Conservation (phyloP, 345 rosid species). For the Syzygium aromaticum region DNA sequence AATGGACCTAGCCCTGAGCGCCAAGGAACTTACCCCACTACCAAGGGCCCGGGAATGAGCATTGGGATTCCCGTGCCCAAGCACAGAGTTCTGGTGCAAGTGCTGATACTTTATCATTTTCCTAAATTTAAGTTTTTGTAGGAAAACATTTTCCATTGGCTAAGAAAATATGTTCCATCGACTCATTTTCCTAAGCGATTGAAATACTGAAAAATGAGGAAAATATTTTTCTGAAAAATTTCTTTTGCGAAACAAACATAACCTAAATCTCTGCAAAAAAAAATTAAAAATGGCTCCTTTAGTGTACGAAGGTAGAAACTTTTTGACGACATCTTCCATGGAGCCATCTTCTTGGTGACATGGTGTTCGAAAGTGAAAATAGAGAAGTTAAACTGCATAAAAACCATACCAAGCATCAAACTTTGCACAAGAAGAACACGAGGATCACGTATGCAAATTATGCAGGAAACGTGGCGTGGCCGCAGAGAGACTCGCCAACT, state of each 20-base stretch:
- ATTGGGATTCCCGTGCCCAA: too few species aligned
- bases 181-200: too few species aligned
- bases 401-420: neutral
- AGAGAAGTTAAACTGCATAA: neutral
- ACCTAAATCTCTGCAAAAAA: too few species aligned
- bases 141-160: too few species aligned
- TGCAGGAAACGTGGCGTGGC: constrained; percentile 32
- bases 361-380: neutral
- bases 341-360: neutral
- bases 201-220: neutral
- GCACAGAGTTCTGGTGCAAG: too few species aligned
- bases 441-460: neutral
- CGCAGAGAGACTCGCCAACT: constrained; percentile 21
- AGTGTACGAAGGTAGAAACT: neutral
- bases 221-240: neutral
- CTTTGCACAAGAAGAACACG: neutral
- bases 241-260: too few species aligned
- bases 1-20: too few species aligned
- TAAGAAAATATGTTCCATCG: too few species aligned
- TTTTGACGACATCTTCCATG: neutral
- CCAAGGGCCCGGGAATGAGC: too few species aligned
- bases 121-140: too few species aligned
- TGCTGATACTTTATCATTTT: too few species aligned
- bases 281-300: neutral
- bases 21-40: too few species aligned